A percentile compares a stretch with the other conserved stretches of the same genome.
phyloP scores from a whole-genome alignment of 495 filamentous ascomycete genomes.

The Annulohypoxylon stygium region DNA sequence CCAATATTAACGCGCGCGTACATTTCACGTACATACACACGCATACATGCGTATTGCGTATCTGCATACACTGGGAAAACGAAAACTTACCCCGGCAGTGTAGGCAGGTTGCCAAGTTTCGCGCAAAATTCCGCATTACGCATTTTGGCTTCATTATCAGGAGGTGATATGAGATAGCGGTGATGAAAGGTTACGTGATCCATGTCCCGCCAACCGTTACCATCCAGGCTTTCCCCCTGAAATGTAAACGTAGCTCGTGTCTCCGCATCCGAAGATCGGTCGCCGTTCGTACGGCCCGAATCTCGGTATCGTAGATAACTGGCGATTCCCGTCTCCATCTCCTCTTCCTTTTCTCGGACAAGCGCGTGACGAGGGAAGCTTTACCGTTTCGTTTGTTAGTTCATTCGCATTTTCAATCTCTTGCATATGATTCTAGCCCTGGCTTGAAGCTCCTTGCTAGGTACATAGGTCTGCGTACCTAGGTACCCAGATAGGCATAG shows the following conservation, averaged over 20 bases:
- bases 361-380: not conserved
- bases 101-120: not conserved
- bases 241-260: not conserved
- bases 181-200: not conserved
- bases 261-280: slow-evolving; percentile 33
- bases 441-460: not conserved
- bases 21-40: not conserved
- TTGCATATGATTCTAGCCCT: not conserved
- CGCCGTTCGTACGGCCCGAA: slow-evolving; percentile 29
- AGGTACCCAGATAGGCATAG: not conserved
- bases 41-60: slow-evolving; percentile 1
- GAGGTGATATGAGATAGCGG: not conserved
- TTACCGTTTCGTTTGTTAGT: not conserved
- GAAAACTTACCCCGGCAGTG: not conserved
- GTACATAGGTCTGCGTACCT: not conserved
- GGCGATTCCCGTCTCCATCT: not conserved
- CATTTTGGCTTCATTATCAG: not conserved
- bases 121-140: slow-evolving; percentile 1
- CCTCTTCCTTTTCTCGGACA: not conserved
- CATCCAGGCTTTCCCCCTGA: not conserved
- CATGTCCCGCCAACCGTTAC: not conserved
- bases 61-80: not conserved
- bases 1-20: slow-evolving; percentile 1
- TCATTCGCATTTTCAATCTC: not conserved
- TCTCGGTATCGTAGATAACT: slow-evolving; percentile 13